Evolutionary conservation across 495 filamentous ascomycete species (phyloP).

Genomic region (Cenococcum geophilum): DNA sequence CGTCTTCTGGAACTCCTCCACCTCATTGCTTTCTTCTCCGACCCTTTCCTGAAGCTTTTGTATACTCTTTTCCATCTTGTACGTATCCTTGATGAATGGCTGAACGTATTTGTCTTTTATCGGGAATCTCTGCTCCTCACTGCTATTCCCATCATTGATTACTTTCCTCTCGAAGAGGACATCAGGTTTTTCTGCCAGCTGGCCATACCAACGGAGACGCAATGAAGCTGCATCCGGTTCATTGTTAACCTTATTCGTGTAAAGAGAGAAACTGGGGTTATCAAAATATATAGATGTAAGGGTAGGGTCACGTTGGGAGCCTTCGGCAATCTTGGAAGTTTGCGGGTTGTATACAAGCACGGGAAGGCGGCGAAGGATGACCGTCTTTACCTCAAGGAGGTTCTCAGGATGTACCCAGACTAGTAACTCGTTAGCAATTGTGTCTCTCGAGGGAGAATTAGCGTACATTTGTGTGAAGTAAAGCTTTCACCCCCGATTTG

Average conservation of each 20-base stretch:
- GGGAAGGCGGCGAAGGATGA: conserved; percentile 81
- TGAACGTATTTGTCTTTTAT: conserved; percentile 94
- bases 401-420: conserved; percentile 96
- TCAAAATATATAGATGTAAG: conserved; percentile 97
- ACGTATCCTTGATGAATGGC: conserved; percentile 77
- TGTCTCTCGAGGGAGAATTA: conserved; percentile 10
- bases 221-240: conserved; percentile 73
- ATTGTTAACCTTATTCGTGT: conserved; percentile 75
- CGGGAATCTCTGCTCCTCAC: conserved; percentile 67
- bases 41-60: conserved; percentile 70
- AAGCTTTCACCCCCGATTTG: conserved; percentile 59
- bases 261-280: conserved; percentile 74
- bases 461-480: conserved; percentile 78
- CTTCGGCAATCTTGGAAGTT: conserved; percentile 69
- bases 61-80: conserved; percentile 85
- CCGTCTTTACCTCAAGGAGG: conserved; percentile 90
- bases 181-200: conserved; percentile 67
- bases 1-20: conserved; percentile 61
- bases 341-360: conserved; percentile 88
- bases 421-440: conserved; percentile 26
- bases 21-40: conserved; percentile 53
- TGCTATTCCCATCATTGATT: conserved; percentile 64
- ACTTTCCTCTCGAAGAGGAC: conserved; percentile 87
- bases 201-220: conserved; percentile 85
- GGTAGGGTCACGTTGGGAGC: conserved; percentile 72